Conservation (phyloP, 805 yeast species). For the Pichia manshurica region DNA sequence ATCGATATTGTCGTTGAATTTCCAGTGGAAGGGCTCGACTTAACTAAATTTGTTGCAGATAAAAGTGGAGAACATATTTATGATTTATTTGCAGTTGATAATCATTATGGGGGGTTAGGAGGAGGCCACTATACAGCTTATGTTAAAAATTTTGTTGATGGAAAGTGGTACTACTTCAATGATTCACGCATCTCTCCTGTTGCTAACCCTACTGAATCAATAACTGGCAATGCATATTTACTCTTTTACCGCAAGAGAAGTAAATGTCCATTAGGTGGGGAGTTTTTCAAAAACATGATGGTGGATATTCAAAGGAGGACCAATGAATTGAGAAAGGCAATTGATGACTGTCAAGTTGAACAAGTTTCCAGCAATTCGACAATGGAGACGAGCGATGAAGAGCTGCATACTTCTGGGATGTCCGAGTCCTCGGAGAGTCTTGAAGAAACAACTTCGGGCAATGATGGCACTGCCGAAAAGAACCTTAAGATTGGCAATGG, state of each 20-base stretch:
- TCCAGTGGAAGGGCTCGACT: constrained; percentile 78
- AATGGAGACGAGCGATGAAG: constrained; percentile 6
- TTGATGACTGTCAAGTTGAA: constrained; percentile 7
- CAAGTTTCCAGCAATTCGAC: not conserved
- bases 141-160: constrained; percentile 71
- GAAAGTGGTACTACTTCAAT: constrained; percentile 83
- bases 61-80: constrained; percentile 44
- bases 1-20: constrained; percentile 80
- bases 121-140: constrained; percentile 97
- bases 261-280: constrained; percentile 41
- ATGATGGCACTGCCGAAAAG: not conserved
- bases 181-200: constrained; percentile 65
- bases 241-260: constrained; percentile 69
- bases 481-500: not conserved
- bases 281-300: constrained; percentile 36
- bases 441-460: not conserved
- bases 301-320: constrained; percentile 30
- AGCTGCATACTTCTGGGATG: not conserved
- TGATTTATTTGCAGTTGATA: constrained; percentile 89
- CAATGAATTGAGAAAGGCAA: constrained; percentile 9
- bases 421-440: not conserved
- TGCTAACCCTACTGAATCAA: constrained; percentile 52
- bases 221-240: constrained; percentile 79
- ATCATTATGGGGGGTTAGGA: constrained; percentile 93
- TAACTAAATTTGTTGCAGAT: constrained; percentile 51